A percentile compares a stretch with the other conserved stretches of the same genome.
Evolutionary conservation across 192 early-diverging fungal genomes (phyloP).

Genomic region (Linnemannia hyalina): DNA sequence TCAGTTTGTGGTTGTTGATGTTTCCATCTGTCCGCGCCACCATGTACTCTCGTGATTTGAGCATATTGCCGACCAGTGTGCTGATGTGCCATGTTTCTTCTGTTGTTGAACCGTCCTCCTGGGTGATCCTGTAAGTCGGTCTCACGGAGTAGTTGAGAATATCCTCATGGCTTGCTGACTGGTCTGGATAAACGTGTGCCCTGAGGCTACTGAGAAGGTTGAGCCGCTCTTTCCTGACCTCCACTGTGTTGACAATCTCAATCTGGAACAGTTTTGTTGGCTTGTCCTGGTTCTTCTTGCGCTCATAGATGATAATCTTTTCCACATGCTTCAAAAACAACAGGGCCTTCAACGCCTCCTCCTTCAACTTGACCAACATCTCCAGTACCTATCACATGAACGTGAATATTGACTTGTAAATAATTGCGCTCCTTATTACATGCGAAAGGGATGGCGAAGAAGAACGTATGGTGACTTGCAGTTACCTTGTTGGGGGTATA

Average conservation of each 20-base stretch:
- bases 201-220: slow-evolving; percentile 14
- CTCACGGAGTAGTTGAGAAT: slow-evolving; percentile 25
- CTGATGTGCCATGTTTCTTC: slow-evolving; percentile 30
- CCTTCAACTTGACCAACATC: slow-evolving; percentile 38
- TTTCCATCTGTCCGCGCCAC: background rate
- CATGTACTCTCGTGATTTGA: slow-evolving; percentile 13
- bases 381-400: slow-evolving; percentile 5
- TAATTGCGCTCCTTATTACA: background rate
- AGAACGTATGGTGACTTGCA: too few relatives aligned
- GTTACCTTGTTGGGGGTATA: slow-evolving; percentile 38
- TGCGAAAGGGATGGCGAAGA: background rate
- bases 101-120: slow-evolving; percentile 10
- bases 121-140: slow-evolving; percentile 20
- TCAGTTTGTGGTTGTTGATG: slow-evolving; percentile 33
- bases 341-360: slow-evolving; percentile 41
- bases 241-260: slow-evolving; percentile 30
- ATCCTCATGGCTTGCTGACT: background rate
- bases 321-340: slow-evolving; percentile 55
- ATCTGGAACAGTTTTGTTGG: slow-evolving; percentile 32
- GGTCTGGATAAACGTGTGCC: background rate
- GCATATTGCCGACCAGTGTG: slow-evolving; percentile 27
- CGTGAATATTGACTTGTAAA: background rate
- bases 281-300: background rate
- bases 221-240: slow-evolving; percentile 18
- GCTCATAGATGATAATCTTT: slow-evolving; percentile 44